Percentiles rank a stretch among this genome's conserved stretches.
Conservation (phyloP, 2,329 filamentous ascomycete genomes). For the Pseudogymnoascus verrucosus region DNA sequence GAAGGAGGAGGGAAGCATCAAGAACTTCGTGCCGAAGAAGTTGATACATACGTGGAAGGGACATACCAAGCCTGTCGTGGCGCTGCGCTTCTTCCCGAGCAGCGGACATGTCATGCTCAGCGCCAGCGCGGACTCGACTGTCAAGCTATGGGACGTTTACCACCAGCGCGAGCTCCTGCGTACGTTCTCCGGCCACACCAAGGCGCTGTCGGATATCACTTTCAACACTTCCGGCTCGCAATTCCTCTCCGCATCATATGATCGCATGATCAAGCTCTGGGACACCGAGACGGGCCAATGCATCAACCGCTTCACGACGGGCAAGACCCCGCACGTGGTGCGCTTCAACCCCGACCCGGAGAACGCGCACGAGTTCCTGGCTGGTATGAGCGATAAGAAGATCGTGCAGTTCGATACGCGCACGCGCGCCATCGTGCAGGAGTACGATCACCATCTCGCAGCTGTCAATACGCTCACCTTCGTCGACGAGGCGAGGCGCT, state of each 20-base stretch:
- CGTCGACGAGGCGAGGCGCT: constrained; percentile 86
- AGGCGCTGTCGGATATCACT: constrained; percentile 80
- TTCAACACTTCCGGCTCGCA: constrained; percentile 77
- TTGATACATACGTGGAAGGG: constrained; percentile 82
- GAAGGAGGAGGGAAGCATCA: constrained; percentile 70
- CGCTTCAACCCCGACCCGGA: constrained; percentile 80
- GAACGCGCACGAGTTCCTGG: constrained; percentile 80
- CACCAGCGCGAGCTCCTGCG: constrained; percentile 82
- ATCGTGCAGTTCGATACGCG: constrained; percentile 95
- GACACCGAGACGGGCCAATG: constrained; percentile 93
- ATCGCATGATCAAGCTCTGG: constrained; percentile 96
- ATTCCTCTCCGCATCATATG: constrained; percentile 87
- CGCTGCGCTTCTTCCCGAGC: constrained; percentile 78
- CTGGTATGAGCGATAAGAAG: constrained; percentile 98
- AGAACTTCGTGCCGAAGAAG: constrained; percentile 94
- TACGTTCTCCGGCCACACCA: constrained; percentile 84
- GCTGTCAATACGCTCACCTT: constrained; percentile 97
- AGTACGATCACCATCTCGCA: constrained; percentile 97
- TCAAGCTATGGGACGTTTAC: constrained; percentile 93
- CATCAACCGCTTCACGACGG: constrained; percentile 79
- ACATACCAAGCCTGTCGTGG: constrained; percentile 77
- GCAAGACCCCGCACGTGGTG: constrained; percentile 91
- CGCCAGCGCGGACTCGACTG: constrained; percentile 79
- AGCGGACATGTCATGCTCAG: constrained; percentile 86
- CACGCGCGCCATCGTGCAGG: constrained; percentile 73